phyloP scores from a whole-genome alignment of 2,329 filamentous ascomycete genomes.

The Emergomyces orientalis region DNA sequence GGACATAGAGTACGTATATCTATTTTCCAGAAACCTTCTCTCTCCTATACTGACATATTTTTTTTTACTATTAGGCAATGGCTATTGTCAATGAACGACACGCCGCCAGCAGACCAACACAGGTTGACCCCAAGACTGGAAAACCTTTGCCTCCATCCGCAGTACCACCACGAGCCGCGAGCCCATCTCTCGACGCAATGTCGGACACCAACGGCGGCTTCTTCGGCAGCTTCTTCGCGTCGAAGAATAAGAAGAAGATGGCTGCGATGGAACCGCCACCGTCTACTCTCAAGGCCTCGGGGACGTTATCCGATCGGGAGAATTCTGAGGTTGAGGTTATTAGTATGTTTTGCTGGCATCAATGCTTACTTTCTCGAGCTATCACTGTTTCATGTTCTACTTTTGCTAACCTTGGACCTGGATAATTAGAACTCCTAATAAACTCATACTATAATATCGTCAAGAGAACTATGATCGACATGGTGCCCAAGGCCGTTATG shows the following conservation, averaged over 20 bases:
- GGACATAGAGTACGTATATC: conserved; percentile 60
- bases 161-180: conserved; percentile 62
- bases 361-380: not conserved
- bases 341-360: conserved; percentile 52
- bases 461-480: conserved; percentile 96
- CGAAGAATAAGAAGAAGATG: conserved; percentile 99
- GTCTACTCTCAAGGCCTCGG: conserved; percentile 84
- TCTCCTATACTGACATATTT: not conserved
- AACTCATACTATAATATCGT: conserved; percentile 98
- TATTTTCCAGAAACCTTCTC: not conserved
- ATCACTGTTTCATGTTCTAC: not conserved
- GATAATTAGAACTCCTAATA: conserved; percentile 70
- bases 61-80: conserved; percentile 57
- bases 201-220: conserved; percentile 62
- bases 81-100: conserved; percentile 93
- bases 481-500: conserved; percentile 99
- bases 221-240: conserved; percentile 97
- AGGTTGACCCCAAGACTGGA: conserved; percentile 97
- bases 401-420: not conserved
- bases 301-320: conserved; percentile 87
- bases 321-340: conserved; percentile 96
- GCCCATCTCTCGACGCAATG: conserved; percentile 59
- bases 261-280: conserved; percentile 98
- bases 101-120: conserved; percentile 69
- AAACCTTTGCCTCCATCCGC: conserved; percentile 67